A percentile compares a stretch with the other conserved stretches of the same genome.
Conservation (phyloP, 768 basidiomycete genomes). For the Xerocomus spinulosus region DNA sequence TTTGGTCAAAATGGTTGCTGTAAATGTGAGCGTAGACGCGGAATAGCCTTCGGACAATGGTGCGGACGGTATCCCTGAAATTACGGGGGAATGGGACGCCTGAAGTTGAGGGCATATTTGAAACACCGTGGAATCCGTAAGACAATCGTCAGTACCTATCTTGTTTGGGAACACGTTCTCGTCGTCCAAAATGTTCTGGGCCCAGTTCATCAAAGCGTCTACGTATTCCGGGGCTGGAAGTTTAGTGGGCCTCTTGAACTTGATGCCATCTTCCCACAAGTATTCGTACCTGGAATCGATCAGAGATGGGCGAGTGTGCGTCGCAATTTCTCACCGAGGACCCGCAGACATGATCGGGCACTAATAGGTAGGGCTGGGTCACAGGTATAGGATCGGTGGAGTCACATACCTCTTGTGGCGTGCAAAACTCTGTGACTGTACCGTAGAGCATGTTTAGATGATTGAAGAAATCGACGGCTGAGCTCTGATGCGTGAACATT, state of each 20-base stretch:
- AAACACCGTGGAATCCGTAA: constrained; percentile 5
- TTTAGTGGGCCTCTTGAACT: constrained; percentile 87
- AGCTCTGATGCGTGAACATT: constrained; percentile 1
- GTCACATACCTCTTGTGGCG: constrained; percentile 72
- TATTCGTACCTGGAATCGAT: constrained; percentile 69
- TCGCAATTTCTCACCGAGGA: constrained; percentile 57
- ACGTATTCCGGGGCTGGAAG: constrained; percentile 95
- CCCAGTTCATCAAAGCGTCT: constrained; percentile 98
- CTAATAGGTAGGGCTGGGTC: constrained; percentile 35
- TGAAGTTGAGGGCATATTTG: constrained; percentile 27
- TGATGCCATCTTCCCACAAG: constrained; percentile 88
- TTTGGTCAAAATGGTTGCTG: constrained; percentile 98
- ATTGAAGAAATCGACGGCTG: constrained; percentile 99
- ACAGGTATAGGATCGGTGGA: constrained; percentile 1
- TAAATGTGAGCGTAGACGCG: constrained; percentile 98
- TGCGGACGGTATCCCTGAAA: constrained; percentile 87
- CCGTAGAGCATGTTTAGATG: constrained; percentile 99
- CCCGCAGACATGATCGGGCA: constrained; percentile 98
- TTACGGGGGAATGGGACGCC: constrained; percentile 88
- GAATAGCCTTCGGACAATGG: constrained; percentile 89
- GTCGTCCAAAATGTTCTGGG: constrained; percentile 88
- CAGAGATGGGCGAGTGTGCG: background rate
- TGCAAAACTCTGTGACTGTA: constrained; percentile 97
- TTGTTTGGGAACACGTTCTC: constrained; percentile 90
- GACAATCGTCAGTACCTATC: constrained; percentile 57